Base-by-base conservation (phyloP, 2,329 filamentous ascomycete genomes). In the Ambrosiella cleistominuta region DNA sequence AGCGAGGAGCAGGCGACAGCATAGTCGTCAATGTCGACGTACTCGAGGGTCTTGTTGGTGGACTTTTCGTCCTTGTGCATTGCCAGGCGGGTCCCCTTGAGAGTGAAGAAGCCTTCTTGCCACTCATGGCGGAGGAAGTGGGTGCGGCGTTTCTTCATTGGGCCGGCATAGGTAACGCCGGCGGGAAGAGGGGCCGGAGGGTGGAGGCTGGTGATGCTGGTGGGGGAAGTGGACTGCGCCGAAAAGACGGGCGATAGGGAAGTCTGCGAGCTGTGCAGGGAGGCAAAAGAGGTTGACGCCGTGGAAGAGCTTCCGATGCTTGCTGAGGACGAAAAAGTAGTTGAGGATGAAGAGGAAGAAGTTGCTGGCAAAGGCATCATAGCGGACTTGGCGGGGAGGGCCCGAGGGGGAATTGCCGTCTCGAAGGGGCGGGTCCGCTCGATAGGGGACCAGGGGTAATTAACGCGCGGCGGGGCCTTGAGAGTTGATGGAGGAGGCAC, bases 121-220 rank as follows among this genome's bases (percentile, higher is more conserved):
- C 90, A 96, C 72, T 96, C 90, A 69, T 95, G 87, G 49, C 88
- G 86, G 61, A 95, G 79, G 74, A 95, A 82, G 66, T 82, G 83
- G 39, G 85, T 94, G 73, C 88, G 88, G 67, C 91, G 87, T 76
- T 95, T 95, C 76, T 88, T 90, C 82, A 98, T 95, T 70, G 83
- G 89, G 1, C 93, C 93, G 54, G 86, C 80, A 69, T 90, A 87
- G 39, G 80, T 79, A 62, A 85, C 71, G 59, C 81, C 80, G 57
- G 75, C 72, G 55, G 68, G 66, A 60, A 70, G 68, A 64, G 66
- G 64, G 59, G 67, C 62, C 57, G 65, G 63, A 6, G 52, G n/a
- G 38, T n/a, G 19, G 75, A 76, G 77, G 80, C 13, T 77, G 75
- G 64, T 78, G 79, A 59, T 75, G 71, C 39, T 71, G 69, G 36